phyloP scores from a whole-genome alignment of 2,329 filamentous ascomycete species.

The Monosporascus sp. region DNA sequence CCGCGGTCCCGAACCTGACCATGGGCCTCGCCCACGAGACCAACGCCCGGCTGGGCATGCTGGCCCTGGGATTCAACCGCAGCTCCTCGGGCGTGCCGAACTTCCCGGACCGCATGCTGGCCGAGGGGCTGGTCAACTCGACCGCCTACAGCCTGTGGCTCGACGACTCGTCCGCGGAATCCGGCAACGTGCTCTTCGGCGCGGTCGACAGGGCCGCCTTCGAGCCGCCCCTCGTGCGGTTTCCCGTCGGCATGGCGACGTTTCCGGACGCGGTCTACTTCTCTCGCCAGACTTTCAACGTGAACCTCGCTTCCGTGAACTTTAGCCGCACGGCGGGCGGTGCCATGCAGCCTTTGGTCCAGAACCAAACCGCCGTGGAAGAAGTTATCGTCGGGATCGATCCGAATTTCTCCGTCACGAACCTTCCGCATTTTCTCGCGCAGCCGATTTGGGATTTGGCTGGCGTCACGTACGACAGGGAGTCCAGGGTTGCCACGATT shows the following conservation, averaged over 20 bases:
- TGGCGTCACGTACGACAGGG: slow-evolving; percentile 18
- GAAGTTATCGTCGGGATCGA: slow-evolving; percentile 4
- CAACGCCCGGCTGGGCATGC: slow-evolving; percentile 16
- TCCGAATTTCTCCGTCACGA: slow-evolving; percentile 2
- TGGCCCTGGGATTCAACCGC: slow-evolving; percentile 25
- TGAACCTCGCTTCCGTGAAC: slow-evolving; percentile 3
- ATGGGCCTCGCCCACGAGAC: slow-evolving; percentile 20
- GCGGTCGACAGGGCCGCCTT: slow-evolving; percentile 26
- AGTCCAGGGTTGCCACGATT: slow-evolving; percentile 11
- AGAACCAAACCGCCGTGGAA: slow-evolving; percentile 5
- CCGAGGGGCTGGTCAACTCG: slow-evolving; percentile 20
- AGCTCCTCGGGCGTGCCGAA: slow-evolving; percentile 6
- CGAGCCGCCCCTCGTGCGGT: slow-evolving; percentile 17
- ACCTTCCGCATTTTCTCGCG: slow-evolving; percentile 17
- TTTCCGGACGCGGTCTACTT: too few species aligned
- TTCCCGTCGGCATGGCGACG: slow-evolving; percentile 2
- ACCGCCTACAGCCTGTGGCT: slow-evolving; percentile 30
- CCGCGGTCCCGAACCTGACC: slow-evolving; percentile 21
- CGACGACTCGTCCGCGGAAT: slow-evolving; percentile 18
- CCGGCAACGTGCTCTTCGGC: slow-evolving; percentile 26
- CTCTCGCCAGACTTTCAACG: neutral
- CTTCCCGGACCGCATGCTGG: slow-evolving; percentile 24
- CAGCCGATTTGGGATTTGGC: slow-evolving; percentile 21
- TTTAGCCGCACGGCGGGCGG: neutral
- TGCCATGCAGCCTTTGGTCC: neutral